A percentile compares a stretch with the other conserved stretches of the same genome.
Conservation (phyloP, 106 monocot genomes). For the Xerophyta viscosa region DNA sequence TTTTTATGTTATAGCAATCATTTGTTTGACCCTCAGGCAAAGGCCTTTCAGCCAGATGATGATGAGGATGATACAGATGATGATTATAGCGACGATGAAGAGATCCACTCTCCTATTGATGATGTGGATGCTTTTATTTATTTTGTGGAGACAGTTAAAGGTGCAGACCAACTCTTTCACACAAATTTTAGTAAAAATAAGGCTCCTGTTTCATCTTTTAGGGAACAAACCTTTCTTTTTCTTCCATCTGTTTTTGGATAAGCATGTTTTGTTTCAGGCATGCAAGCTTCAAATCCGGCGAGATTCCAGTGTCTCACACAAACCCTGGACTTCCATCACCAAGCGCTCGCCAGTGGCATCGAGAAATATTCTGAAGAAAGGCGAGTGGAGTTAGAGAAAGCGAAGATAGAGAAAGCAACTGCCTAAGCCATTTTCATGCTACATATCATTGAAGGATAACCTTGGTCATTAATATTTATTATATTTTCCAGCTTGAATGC, state of each 20-base stretch:
- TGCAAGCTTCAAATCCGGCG: constrained; percentile 55
- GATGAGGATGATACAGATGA: constrained; percentile 76
- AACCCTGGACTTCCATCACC: constrained; percentile 60
- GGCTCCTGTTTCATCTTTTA: too few relatives aligned
- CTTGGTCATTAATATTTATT: too few relatives aligned
- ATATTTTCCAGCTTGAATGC: too few relatives aligned
- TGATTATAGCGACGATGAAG: constrained; percentile 83
- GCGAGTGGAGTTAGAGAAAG: constrained; percentile 75
- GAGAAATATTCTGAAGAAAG: constrained; percentile 66
- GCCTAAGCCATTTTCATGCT: neutral
- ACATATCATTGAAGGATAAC: too few relatives aligned
- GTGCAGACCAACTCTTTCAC: constrained; percentile 17
- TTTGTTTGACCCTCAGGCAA: constrained; percentile 39
- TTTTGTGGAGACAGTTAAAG: constrained; percentile 80
- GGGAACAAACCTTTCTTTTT: too few relatives aligned
- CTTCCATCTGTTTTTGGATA: too few relatives aligned
- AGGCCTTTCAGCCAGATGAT: constrained; percentile 56
- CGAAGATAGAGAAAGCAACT: constrained; percentile 55
- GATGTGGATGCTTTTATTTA: constrained; percentile 84
- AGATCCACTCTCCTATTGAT: constrained; percentile 82
- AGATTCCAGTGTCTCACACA: constrained; percentile 75
- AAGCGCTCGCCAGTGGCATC: constrained; percentile 60
- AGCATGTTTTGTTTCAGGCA: constrained; percentile 19
- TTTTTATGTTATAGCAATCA: too few relatives aligned
- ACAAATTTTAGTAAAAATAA: neutral